A percentile compares a stretch with the other conserved stretches of the same genome.
These are phyloP conservation scores for Leucogyrophana mollusca DNA, from an alignment of 768 basidiomycete species.

Conservation along the genomic window DNA sequence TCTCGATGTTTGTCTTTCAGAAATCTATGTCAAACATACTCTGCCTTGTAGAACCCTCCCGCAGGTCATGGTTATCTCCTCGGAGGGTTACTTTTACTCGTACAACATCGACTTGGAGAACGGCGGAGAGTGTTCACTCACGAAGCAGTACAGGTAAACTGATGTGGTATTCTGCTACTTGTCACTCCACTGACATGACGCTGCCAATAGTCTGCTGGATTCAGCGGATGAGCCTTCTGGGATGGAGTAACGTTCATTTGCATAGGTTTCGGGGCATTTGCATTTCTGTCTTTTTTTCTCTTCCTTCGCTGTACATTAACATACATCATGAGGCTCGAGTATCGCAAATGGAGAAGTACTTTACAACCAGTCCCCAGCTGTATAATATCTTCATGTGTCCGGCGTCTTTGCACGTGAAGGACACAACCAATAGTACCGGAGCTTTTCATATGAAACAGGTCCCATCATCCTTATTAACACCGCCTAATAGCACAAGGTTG, in stretches of 20 bases:
- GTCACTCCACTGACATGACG: too few species aligned
- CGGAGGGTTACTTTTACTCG: conserved; percentile 93
- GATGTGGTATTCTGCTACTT: too few species aligned
- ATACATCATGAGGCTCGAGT: neutral
- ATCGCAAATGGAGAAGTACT: neutral
- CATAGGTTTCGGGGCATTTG: neutral
- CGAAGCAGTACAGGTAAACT: conserved; percentile 85
- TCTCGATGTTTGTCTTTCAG: conserved; percentile 15
- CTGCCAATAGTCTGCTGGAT: neutral
- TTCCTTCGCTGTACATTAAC: neutral
- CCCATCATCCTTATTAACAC: too few species aligned
- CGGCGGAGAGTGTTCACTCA: conserved; percentile 91
- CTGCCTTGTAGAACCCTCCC: conserved; percentile 72
- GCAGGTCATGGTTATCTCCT: conserved; percentile 95
- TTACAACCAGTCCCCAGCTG: neutral
- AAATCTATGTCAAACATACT: neutral
- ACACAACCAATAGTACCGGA: too few species aligned
- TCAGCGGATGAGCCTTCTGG: neutral
- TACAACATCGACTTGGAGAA: conserved; percentile 96
- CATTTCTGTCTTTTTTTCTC: neutral
- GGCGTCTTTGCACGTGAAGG: too few species aligned
- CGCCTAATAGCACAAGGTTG: neutral
- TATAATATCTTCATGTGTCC: too few species aligned
- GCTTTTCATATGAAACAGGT: neutral
- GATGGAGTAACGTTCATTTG: neutral